Evolutionary conservation across 805 yeast genomes (phyloP), one percentile per base, ranked within the genome.

Genomic region (Kuraishia floccosa): DNA sequence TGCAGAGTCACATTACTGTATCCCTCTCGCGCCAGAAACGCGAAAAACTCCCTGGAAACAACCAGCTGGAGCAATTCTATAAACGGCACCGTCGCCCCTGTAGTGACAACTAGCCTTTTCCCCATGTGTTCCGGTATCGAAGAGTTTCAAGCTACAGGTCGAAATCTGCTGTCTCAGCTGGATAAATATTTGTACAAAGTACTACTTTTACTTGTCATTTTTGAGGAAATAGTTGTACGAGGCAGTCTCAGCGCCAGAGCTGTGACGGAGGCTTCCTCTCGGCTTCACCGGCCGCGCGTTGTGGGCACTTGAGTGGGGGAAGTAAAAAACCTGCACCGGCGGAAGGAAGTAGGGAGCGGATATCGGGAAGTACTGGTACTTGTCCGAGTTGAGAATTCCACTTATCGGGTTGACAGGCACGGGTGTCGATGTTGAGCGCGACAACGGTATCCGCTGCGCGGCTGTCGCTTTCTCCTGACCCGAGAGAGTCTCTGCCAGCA

Each of bases 21-120:
- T 0, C 68, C 68, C 0, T 43, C 35, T 0, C 40, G 34, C 1
- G 28, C n/a, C n/a, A 78, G 40, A 6, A 41, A 33, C 1, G 43
- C 26, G 0, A 70, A 38, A 22, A 76, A 65, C 2, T 42, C 32
- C 0, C 38, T 32, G 6, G 47, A 34, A 6, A 74, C 39, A 0
- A 71, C 51, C 6, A 60, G 48, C n/a, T 50, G 50, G 1, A 89
- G 52, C 11, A 89, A 65, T 12, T 47, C 55, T 8, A 65, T 62
- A 47, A 89, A 89, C 0, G 94, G 79, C 14, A 81, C 87, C 0
- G 96, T 87, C 2, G 96, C 96, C 1, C 97, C 97, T 3, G 93
- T 80, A 0, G 93, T 78, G 4, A 87, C 77, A 21, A 87, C 56
- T 6, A 46, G 31, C 21, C 24, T 25, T 25, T 33, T 28, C 22